Evolutionary conservation across 176 grass and related monocot species (phyloP).

Genomic region (Microstegium vimineum): DNA sequence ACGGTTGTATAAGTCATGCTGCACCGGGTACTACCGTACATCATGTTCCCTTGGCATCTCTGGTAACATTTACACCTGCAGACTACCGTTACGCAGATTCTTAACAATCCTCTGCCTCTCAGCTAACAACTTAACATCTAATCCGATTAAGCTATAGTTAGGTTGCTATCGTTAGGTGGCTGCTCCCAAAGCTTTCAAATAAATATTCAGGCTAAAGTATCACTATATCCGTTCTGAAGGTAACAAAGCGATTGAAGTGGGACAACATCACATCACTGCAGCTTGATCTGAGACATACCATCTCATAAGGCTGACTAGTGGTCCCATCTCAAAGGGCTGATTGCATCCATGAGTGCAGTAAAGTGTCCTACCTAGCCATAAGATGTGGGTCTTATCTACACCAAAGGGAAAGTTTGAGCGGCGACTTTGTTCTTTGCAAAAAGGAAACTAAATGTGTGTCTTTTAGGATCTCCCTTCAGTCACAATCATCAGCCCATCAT

Average conservation of each 20-base stretch:
- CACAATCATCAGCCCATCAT: constrained; percentile 21
- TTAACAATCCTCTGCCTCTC: neutral
- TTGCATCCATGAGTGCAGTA: constrained; percentile 18
- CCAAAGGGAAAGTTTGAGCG: constrained; percentile 19
- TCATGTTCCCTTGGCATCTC: neutral
- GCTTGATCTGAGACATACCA: neutral
- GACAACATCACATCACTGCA: neutral
- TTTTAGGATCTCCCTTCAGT: constrained; percentile 20
- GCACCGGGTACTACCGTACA: no score
- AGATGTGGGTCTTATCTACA: neutral
- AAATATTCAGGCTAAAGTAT: neutral
- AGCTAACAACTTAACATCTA: no score
- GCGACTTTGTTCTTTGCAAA: constrained; percentile 27
- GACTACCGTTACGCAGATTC: neutral
- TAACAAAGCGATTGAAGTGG: neutral
- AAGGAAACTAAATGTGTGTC: constrained; percentile 2
- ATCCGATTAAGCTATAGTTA: neutral
- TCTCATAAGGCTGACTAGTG: neutral
- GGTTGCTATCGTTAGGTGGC: neutral
- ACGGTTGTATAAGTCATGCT: no score
- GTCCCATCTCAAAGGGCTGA: constrained; percentile 1
- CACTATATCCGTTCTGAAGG: neutral
- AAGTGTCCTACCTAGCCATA: neutral
- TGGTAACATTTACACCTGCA: neutral
- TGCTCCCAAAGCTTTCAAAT: neutral